These are phyloP conservation scores for Leersia perrieri DNA, from an alignment of 176 grass and related monocot genomes.

Conservation along the genomic window DNA sequence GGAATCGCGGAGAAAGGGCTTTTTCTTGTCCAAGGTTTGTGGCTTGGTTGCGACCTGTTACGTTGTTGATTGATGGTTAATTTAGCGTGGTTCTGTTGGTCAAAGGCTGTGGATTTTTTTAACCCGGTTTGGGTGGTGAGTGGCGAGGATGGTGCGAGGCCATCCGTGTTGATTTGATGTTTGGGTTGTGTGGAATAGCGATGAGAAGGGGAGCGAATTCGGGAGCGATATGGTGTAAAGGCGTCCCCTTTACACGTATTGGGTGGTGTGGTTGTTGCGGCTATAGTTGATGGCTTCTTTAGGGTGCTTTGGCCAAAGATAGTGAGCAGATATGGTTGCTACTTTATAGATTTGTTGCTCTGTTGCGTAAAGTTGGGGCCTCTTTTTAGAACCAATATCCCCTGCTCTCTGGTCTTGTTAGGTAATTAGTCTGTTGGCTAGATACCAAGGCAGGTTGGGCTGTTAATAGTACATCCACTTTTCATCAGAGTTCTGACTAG, in stretches of 20 bases:
- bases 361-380: slow-evolving; percentile 43
- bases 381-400: slow-evolving; percentile 32
- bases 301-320: slow-evolving; percentile 37
- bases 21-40: slow-evolving; percentile 23
- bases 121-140: accelerated
- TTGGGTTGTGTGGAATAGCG: not conserved
- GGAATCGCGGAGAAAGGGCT: slow-evolving; percentile 48
- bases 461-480: not conserved
- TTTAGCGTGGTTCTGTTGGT: not conserved
- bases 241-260: slow-evolving; percentile 36
- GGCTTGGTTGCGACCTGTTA: not conserved
- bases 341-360: slow-evolving; percentile 49
- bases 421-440: slow-evolving; percentile 32
- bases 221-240: slow-evolving; percentile 17
- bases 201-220: slow-evolving; percentile 1
- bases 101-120: slow-evolving; percentile 29
- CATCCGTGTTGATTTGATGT: not conserved
- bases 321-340: slow-evolving; percentile 39
- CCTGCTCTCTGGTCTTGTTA: not conserved
- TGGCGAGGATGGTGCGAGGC: not conserved
- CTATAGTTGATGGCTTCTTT: slow-evolving; percentile 26
- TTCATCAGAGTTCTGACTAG: slow-evolving; percentile 15
- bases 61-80: not conserved
- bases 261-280: not conserved
- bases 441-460: slow-evolving; percentile 19